Percentiles rank a stretch among this genome's conserved stretches.
Evolutionary conservation across 495 filamentous ascomycete genomes (phyloP).

Genomic region (Aspergillus wentii): DNA sequence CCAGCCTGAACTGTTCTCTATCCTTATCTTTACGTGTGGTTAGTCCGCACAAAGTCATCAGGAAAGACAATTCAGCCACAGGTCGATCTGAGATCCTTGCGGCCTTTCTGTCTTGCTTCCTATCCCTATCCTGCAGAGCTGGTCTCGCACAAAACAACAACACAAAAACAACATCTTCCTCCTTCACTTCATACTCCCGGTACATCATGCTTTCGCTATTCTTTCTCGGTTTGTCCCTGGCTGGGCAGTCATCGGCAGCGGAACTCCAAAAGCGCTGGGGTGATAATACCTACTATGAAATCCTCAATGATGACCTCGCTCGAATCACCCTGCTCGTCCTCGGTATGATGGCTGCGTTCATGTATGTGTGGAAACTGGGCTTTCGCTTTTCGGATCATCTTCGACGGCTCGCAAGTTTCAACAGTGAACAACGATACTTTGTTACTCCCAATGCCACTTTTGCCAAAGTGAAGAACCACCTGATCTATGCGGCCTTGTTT

Average conservation of each 20-base stretch:
- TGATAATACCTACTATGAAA: slow-evolving; percentile 22
- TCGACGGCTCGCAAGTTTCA: slow-evolving; percentile 70
- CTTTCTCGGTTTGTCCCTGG: too few species aligned
- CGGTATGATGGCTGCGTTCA: slow-evolving; percentile 42
- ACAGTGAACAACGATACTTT: slow-evolving; percentile 65
- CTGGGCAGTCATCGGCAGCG: slow-evolving; percentile 21
- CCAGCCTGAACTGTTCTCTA: too few species aligned
- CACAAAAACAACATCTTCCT: slow-evolving; percentile 7
- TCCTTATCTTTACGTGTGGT: too few species aligned
- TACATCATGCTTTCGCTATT: too few species aligned
- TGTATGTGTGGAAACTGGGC: slow-evolving; percentile 49
- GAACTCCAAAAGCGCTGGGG: slow-evolving; percentile 26
- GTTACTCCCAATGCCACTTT: slow-evolving; percentile 36
- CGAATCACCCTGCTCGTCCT: slow-evolving; percentile 43
- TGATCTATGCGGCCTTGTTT: slow-evolving; percentile 82
- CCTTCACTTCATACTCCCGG: too few species aligned
- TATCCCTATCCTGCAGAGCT: slow-evolving; percentile 13
- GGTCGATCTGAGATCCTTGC: not conserved
- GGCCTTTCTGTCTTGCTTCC: slow-evolving; percentile 2
- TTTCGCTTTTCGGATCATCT: slow-evolving; percentile 54
- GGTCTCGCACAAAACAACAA: slow-evolving; percentile 17
- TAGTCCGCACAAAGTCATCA: too few species aligned
- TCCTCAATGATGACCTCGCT: slow-evolving; percentile 33
- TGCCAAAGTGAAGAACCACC: slow-evolving; percentile 68
- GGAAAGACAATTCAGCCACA: too few species aligned